Conservation (phyloP, 768 basidiomycete species). For the Gautieria morchelliformis region DNA sequence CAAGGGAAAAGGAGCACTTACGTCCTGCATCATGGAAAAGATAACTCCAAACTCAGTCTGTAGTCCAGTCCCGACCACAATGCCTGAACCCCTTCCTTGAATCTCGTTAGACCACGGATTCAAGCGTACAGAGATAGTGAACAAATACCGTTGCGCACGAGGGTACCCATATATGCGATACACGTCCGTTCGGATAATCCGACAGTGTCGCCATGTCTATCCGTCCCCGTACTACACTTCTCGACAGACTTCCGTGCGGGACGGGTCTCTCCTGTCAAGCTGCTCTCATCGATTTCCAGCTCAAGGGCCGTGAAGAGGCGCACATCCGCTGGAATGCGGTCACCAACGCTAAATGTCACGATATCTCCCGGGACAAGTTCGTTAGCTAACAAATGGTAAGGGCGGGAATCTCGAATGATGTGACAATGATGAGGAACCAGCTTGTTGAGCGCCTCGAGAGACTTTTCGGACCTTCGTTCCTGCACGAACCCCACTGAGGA, state of each 20-base stretch:
- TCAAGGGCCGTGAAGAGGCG: slow-evolving; percentile 74
- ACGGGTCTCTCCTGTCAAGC: slow-evolving; percentile 86
- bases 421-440: slow-evolving; percentile 96
- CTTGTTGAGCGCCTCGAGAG: slow-evolving; percentile 89
- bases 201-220: slow-evolving; percentile 30
- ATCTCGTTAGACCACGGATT: neutral
- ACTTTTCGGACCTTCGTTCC: slow-evolving; percentile 90
- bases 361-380: slow-evolving; percentile 95
- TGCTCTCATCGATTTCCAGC: slow-evolving; percentile 92
- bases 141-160: slow-evolving; percentile 73
- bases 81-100: slow-evolving; percentile 68
- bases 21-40: slow-evolving; percentile 98
- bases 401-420: slow-evolving; percentile 69
- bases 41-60: slow-evolving; percentile 94
- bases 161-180: slow-evolving; percentile 92
- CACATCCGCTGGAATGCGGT: slow-evolving; percentile 90
- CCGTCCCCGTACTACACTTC: slow-evolving; percentile 39
- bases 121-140: neutral
- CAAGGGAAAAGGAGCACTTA: slow-evolving; percentile 23
- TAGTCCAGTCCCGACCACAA: slow-evolving; percentile 79
- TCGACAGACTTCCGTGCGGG: slow-evolving; percentile 60
- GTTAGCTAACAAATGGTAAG: slow-evolving; percentile 81
- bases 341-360: slow-evolving; percentile 81
- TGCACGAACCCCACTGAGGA: slow-evolving; percentile 83
- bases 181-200: slow-evolving; percentile 79